phyloP scores from a whole-genome alignment of 495 filamentous ascomycete species.

The Hypoxylon cercidicola region DNA sequence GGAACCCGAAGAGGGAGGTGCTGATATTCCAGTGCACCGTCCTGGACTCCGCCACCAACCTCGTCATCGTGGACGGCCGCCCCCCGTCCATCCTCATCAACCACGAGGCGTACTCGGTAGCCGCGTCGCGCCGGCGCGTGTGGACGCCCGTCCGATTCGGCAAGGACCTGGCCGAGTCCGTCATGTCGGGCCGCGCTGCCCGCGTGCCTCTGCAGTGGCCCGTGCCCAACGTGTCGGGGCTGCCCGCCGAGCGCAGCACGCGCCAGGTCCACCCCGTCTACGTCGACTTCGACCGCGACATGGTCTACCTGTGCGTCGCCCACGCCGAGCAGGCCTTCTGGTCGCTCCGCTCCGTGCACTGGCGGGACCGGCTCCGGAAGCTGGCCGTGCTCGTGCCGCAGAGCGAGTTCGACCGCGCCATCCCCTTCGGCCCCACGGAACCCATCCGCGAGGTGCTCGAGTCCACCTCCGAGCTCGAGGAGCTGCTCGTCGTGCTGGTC shows the following conservation, averaged over 20 bases:
- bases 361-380: constrained; percentile 18
- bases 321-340: constrained; percentile 37
- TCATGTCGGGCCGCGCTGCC: constrained; percentile 9
- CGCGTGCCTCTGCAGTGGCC: constrained; percentile 20
- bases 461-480: constrained; percentile 21
- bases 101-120: constrained; percentile 27
- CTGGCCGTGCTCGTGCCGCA: constrained; percentile 31
- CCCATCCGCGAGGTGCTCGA: constrained; percentile 33
- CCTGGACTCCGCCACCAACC: constrained; percentile 36
- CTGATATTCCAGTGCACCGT: constrained; percentile 26
- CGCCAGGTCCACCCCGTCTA: constrained; percentile 16
- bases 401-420: constrained; percentile 30
- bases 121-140: constrained; percentile 15
- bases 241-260: neutral
- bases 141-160: constrained; percentile 27
- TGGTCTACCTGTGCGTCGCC: constrained; percentile 33
- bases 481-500: constrained; percentile 28
- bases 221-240: neutral
- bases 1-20: constrained; percentile 24
- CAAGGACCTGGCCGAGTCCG: constrained; percentile 25
- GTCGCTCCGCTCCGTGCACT: constrained; percentile 24
- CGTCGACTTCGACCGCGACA: constrained; percentile 31
- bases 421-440: constrained; percentile 30
- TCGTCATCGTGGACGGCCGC: constrained; percentile 16
- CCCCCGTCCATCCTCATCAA: constrained; percentile 30